Conservation (phyloP, 2,329 filamentous ascomycete genomes). For the Sarocladium strictum region DNA sequence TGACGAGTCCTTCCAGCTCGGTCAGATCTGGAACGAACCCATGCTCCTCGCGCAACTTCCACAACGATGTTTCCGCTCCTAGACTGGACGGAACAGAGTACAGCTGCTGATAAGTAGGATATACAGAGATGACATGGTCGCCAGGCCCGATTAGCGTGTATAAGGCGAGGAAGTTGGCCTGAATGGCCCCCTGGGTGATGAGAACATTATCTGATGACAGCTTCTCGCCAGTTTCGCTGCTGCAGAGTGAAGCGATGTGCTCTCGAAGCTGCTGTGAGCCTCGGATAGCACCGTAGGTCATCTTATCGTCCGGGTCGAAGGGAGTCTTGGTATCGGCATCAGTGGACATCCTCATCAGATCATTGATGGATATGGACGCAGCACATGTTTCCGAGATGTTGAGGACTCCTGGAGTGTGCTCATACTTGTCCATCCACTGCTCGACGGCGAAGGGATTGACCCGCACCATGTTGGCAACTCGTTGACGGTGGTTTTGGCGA, state of each 20-base stretch:
- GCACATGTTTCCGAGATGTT: slow-evolving; percentile 80
- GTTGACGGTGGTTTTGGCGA: too few species aligned
- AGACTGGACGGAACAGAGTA: slow-evolving; percentile 69
- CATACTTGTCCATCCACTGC: slow-evolving; percentile 60
- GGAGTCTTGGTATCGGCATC: slow-evolving; percentile 38
- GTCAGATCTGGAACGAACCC: slow-evolving; percentile 62
- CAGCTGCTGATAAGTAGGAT: slow-evolving; percentile 82
- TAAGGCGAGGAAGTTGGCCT: slow-evolving; percentile 76
- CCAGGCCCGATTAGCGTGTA: slow-evolving; percentile 66
- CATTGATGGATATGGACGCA: slow-evolving; percentile 65
- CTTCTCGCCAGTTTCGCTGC: slow-evolving; percentile 42
- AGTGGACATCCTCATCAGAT: slow-evolving; percentile 55
- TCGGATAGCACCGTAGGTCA: slow-evolving; percentile 69
- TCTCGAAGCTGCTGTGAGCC: slow-evolving; percentile 59
- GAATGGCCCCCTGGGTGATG: slow-evolving; percentile 74
- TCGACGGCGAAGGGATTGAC: slow-evolving; percentile 65
- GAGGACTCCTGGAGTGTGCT: slow-evolving; percentile 47
- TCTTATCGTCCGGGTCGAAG: slow-evolving; percentile 44
- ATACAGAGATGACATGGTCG: slow-evolving; percentile 81
- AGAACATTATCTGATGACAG: slow-evolving; percentile 56
- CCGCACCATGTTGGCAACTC: slow-evolving; percentile 40
- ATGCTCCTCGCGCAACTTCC: slow-evolving; percentile 61
- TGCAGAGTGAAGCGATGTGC: slow-evolving; percentile 61
- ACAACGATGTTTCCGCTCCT: slow-evolving; percentile 71
- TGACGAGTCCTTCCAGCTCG: slow-evolving; percentile 60